Conservation (phyloP, 306 rosid species). For the Purshia tridentata region DNA sequence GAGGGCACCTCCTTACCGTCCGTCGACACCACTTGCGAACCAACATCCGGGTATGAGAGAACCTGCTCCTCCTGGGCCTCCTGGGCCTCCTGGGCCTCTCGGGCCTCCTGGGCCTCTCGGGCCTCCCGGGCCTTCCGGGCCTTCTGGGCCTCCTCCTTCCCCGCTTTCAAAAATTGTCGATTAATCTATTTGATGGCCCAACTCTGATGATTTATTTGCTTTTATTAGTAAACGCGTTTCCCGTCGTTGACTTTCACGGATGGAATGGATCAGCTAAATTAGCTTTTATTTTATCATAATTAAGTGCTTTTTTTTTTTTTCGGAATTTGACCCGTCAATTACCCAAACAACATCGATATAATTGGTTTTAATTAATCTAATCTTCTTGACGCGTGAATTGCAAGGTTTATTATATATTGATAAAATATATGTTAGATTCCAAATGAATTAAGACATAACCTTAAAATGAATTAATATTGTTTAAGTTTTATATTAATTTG, state of each 20-base stretch:
- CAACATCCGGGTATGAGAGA: constrained; percentile 9
- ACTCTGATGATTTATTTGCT: not conserved
- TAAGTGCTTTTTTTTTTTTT: not conserved
- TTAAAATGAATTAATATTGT: no score
- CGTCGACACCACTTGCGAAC: constrained; percentile 14
- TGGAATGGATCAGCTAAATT: not conserved
- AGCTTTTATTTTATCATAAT: no score
- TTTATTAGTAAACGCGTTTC: not conserved
- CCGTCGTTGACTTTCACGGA: not conserved
- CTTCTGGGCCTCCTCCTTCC: not conserved
- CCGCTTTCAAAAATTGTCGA: not conserved
- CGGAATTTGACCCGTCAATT: not conserved
- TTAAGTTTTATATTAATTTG: no score
- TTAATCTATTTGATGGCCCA: no score
- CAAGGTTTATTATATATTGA: no score
- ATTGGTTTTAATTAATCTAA: no score
- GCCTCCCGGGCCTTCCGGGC: not conserved
- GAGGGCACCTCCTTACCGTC: constrained; percentile 2
- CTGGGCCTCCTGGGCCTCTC: constrained; percentile 9
- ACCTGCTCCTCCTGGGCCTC: constrained; percentile 4
- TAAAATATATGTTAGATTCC: no score
- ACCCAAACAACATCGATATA: not conserved
- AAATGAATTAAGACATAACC: no score
- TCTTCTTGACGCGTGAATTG: no score
- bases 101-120: constrained; percentile 13